phyloP scores from a whole-genome alignment of 177 flowering plant species.

The Vitis hybrid region DNA sequence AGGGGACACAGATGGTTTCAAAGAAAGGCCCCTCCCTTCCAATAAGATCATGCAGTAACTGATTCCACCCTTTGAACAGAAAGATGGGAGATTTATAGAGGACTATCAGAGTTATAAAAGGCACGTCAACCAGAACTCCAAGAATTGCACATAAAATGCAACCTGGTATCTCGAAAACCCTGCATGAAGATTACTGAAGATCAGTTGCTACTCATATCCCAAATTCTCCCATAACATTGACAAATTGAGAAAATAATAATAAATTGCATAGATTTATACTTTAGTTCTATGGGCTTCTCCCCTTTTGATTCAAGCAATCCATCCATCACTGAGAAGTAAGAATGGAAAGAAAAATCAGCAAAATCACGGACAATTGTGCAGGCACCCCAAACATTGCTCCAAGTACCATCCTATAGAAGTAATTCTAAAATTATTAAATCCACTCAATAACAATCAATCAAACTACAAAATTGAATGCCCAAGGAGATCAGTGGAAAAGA shows the following conservation, averaged over 20 bases:
- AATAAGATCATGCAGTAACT: conserved; percentile 37
- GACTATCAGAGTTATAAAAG: conserved; percentile 27
- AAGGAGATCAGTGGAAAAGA: background rate
- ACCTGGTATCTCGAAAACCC: conserved; percentile 37
- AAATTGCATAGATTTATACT: conserved; percentile 4
- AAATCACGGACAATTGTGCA: conserved; percentile 21
- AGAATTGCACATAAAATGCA: conserved; percentile 29
- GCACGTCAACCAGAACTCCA: conserved; percentile 36
- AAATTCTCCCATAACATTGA: background rate
- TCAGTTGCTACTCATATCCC: background rate
- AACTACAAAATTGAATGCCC: background rate
- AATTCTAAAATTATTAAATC: background rate
- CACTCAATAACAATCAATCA: background rate
- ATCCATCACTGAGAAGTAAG: conserved; percentile 23
- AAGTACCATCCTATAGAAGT: conserved; percentile 16
- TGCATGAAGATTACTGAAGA: conserved; percentile 11
- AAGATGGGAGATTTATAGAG: conserved; percentile 41
- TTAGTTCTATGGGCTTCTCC: conserved; percentile 16
- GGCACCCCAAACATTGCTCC: conserved; percentile 14
- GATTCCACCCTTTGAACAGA: conserved; percentile 43
- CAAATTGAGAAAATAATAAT: background rate
- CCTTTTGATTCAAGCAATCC: conserved; percentile 13
- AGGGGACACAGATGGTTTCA: conserved; percentile 45
- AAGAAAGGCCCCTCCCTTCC: conserved; percentile 49
- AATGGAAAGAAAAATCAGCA: conserved; percentile 22